Base-by-base conservation (phyloP, 2,329 filamentous ascomycete genomes). In the Ophiostoma sp. region DNA sequence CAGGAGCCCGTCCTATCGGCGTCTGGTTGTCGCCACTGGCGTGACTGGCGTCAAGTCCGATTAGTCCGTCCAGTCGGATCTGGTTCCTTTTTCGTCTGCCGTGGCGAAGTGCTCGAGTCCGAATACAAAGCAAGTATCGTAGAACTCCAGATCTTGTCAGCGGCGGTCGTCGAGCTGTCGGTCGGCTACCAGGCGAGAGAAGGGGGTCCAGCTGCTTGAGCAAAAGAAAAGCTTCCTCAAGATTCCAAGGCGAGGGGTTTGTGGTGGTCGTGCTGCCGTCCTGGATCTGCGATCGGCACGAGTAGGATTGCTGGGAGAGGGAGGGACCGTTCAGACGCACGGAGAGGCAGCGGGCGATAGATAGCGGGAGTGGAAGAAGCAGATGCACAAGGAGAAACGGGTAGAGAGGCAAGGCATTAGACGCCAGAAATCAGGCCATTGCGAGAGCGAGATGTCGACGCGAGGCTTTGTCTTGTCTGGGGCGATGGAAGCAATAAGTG, bases 341-440 rank as follows among this genome's bases (percentile, higher is more conserved):
- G 40, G 40, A 42, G 36, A 62, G 4, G 16, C 16, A 7, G 12
- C 36, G 38, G 40, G 27, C 5, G 4, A 27, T 14, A 55, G 55
- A 65, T 3, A 65, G 45, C 36, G 60, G 41, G 44, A 66, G 38
- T 55, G n/a, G 12, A 58, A 40, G 36, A 63, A 27, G 40, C 58
- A 42, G 49, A 52, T 1, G 55, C 36, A 18, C 36, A 63, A 18
- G 42, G n/a, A 12, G 42, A 63, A 38, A 63, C 12, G 18, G 27
- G 27, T 27, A 27, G 27, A 27, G 27, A 27, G 27, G 27, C 27
- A 63, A 42, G 18, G n/a, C 49, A 63, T 5, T 12, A 40, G 60
- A 12, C 40, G 58, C 41, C 52, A 63, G 11, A 52, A 41, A 47
- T 64, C 65, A 68, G 64, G 42, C 41, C 67, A 68, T 68, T 40